Conservation (phyloP, 2,329 filamentous ascomycete species). For the Chaetomium olivaceum region DNA sequence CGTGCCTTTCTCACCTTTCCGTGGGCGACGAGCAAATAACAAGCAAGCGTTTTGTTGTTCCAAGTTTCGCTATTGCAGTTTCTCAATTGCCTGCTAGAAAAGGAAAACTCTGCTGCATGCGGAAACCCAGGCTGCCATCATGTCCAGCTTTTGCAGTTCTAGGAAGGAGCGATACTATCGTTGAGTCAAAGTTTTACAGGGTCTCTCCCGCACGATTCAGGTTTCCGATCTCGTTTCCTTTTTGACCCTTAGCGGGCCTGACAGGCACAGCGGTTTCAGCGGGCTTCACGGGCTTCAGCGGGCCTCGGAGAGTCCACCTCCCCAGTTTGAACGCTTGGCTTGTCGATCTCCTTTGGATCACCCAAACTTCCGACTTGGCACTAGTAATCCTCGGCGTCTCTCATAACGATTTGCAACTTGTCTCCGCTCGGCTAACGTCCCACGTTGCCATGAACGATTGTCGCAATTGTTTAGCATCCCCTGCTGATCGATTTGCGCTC, state of each 20-base stretch:
- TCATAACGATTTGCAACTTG: constrained; percentile 3
- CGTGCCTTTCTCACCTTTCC: constrained; percentile 7
- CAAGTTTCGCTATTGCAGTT: not conserved
- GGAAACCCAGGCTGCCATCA: not conserved
- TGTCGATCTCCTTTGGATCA: not conserved
- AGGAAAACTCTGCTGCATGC: not conserved
- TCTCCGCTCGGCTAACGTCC: not conserved
- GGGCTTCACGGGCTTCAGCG: not conserved
- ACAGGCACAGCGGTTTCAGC: not conserved
- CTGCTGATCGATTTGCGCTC: not conserved
- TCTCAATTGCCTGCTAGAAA: too few species aligned
- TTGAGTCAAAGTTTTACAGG: not conserved
- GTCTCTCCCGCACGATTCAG: not conserved
- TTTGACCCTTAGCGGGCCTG: not conserved
- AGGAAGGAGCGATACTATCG: not conserved
- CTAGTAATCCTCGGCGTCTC: not conserved
- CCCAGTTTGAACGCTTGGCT: not conserved
- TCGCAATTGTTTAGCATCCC: not conserved
- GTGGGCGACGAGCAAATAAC: not conserved
- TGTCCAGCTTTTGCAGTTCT: not conserved
- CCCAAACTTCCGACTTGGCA: not conserved
- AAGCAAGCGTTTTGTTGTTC: not conserved
- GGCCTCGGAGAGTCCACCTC: not conserved
- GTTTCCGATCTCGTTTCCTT: not conserved
- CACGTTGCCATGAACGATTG: not conserved